Evolutionary conservation across 257 asterid species (phyloP).

Genomic region (Plectranthus barbatus): DNA sequence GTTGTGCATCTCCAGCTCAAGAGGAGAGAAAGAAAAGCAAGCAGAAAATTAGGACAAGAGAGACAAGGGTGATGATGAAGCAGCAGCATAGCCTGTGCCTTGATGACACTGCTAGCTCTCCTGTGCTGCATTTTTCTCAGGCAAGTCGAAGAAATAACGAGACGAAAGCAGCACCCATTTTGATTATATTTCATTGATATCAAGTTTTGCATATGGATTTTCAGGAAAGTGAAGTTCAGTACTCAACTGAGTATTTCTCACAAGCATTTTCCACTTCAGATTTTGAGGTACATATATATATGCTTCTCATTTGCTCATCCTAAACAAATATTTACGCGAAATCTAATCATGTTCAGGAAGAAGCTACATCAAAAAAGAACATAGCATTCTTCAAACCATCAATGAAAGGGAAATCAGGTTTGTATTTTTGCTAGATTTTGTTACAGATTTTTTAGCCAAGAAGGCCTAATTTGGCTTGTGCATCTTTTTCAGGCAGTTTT

Average conservation of each 20-base stretch:
- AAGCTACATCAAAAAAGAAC: constrained; percentile 36
- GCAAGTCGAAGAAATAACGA: constrained; percentile 12
- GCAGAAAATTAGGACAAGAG: constrained; percentile 25
- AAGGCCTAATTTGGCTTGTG: not conserved
- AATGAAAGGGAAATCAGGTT: constrained; percentile 39
- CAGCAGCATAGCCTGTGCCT: constrained; percentile 33
- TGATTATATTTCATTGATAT: not conserved
- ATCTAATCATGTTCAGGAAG: constrained; percentile 30
- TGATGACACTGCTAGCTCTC: constrained; percentile 92
- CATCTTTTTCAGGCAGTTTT: constrained; percentile 37
- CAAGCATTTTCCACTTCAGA: constrained; percentile 27
- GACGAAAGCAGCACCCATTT: not conserved
- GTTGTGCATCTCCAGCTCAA: not conserved
- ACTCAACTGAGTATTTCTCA: constrained; percentile 15
- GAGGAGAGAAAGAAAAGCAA: constrained; percentile 24
- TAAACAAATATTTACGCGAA: not conserved
- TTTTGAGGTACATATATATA: constrained; percentile 27
- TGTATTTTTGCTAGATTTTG: not conserved
- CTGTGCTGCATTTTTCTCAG: constrained; percentile 36
- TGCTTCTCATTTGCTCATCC: not conserved
- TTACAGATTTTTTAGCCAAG: not conserved
- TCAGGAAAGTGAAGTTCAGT: constrained; percentile 43
- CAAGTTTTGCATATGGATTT: not conserved
- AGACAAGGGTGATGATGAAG: constrained; percentile 12
- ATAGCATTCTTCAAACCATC: constrained; percentile 41